Base-by-base conservation (phyloP, 768 basidiomycete species). In the Paxillus ammoniavirescens region DNA sequence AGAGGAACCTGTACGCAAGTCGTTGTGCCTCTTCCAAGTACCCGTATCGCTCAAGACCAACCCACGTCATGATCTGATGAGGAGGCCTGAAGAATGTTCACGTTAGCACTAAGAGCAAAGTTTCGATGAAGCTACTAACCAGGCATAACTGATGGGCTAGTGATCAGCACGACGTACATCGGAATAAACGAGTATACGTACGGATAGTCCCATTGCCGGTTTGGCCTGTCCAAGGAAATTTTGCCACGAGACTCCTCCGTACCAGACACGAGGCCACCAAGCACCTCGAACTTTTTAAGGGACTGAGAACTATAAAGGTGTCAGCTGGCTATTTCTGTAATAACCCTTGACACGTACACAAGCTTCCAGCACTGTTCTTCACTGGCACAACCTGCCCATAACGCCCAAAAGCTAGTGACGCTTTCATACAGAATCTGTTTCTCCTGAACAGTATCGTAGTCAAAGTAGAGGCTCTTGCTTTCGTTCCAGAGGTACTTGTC, bases 151-250 rank as follows among this genome's bases (percentile, higher is more conserved):
- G 59, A 30, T 43, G 35, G 52, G 49, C 17, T 0, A 33, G 30
- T 4, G 0, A 33, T 71, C 5, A 68, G 53, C 5, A 7, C 8
- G 15, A 30, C 40, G 30, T 26, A 48, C 44, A n/a, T 15, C 10
- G 41, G 53, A 48, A 58, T 14, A 48, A 46, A 49, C 58, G 47
- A 51, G 17, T 42, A 8, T 35, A 84, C 90, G 61, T 74, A 93
- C 76, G 93, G 96, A 71, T 94, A 95, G 69, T 95, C 96, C 97
- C 96, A 99, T 67, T 99, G 96, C 58, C 96, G 91, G 74, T 98
- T 98, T 14, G 96, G 96, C 45, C 97, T 81, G 64, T 97, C 94
- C 50, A 99, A 77, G 14, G 95, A 96, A 54, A 98, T 95, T 69
- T 91, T 90, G 50, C 96, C 96, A 54, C 96, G 82, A 38, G 93